phyloP scores from a whole-genome alignment of 2,329 filamentous ascomycete genomes.

The Macrophomina pseudophaseolina region DNA sequence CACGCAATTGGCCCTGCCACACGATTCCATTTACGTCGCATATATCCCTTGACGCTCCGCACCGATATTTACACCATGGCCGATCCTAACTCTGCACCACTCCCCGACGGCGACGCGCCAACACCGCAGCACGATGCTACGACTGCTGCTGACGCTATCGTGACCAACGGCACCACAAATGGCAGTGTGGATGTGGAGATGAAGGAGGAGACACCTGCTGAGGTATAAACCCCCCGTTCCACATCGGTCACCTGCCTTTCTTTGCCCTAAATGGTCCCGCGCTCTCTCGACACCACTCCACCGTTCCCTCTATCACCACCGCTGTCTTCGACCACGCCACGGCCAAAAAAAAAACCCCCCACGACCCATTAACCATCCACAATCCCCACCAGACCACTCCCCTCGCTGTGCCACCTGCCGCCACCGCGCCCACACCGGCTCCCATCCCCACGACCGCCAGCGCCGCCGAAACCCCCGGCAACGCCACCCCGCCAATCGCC shows the following conservation, averaged over 20 bases:
- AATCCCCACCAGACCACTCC: not conserved
- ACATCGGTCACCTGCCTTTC: not conserved
- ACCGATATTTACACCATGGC: not conserved
- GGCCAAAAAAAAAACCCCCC: not conserved
- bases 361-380: not conserved
- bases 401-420: slow-evolving; percentile 1
- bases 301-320: slow-evolving; percentile 25
- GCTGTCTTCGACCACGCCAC: not conserved
- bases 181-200: slow-evolving; percentile 38
- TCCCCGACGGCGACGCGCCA: slow-evolving; percentile 22
- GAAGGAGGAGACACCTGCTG: slow-evolving; percentile 39
- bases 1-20: not conserved
- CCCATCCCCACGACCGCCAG: slow-evolving; percentile 16
- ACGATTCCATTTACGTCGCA: not conserved
- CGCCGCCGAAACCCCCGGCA: slow-evolving; percentile 14
- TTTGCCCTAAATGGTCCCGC: too few species aligned
- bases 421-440: slow-evolving; percentile 3
- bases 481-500: slow-evolving; percentile 29
- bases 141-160: not conserved
- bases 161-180: slow-evolving; percentile 34
- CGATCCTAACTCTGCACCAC: not conserved
- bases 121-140: slow-evolving; percentile 18
- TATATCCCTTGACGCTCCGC: not conserved
- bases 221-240: slow-evolving; percentile 30
- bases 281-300: not conserved